Conservation (phyloP, 208 protist species). For the Trypanosoma lewisi region DNA sequence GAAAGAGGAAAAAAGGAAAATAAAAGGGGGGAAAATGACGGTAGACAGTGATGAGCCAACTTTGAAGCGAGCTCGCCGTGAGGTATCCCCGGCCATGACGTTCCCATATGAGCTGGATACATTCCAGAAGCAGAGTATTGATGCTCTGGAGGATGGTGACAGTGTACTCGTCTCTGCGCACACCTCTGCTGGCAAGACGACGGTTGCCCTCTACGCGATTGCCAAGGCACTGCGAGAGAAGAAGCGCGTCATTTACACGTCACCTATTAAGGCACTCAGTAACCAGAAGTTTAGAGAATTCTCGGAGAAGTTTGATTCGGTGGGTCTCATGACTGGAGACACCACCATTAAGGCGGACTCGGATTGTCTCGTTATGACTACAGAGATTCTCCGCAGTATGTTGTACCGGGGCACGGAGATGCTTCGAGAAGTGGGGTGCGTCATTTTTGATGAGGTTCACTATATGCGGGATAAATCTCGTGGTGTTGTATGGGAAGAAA, state of each 20-base stretch:
- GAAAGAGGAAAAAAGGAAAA: neutral
- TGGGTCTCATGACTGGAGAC: slow-evolving; percentile 99
- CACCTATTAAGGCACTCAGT: slow-evolving; percentile 99
- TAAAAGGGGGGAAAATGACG: slow-evolving; percentile 22
- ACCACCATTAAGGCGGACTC: slow-evolving; percentile 98
- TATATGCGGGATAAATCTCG: slow-evolving; percentile 99
- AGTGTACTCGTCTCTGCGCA: slow-evolving; percentile 99
- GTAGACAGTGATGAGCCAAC: slow-evolving; percentile 30
- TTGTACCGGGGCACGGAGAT: slow-evolving; percentile 98
- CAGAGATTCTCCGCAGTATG: slow-evolving; percentile 99
- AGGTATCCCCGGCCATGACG: slow-evolving; percentile 81
- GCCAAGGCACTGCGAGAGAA: slow-evolving; percentile 96
- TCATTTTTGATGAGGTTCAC: slow-evolving; percentile 99
- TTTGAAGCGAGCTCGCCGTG: slow-evolving; percentile 59
- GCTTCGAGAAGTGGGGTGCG: slow-evolving; percentile 99
- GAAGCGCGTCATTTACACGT: slow-evolving; percentile 99
- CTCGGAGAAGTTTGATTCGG: slow-evolving; percentile 95
- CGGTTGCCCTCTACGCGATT: slow-evolving; percentile 99
- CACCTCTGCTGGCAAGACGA: slow-evolving; percentile 99
- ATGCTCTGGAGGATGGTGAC: slow-evolving; percentile 94
- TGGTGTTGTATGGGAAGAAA: slow-evolving; percentile 99
- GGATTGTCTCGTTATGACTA: slow-evolving; percentile 99
- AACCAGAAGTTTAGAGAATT: slow-evolving; percentile 99
- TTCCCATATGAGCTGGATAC: slow-evolving; percentile 96
- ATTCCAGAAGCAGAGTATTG: slow-evolving; percentile 95